phyloP scores from a whole-genome alignment of 106 monocot genomes.

The Vanilla planifolia region DNA sequence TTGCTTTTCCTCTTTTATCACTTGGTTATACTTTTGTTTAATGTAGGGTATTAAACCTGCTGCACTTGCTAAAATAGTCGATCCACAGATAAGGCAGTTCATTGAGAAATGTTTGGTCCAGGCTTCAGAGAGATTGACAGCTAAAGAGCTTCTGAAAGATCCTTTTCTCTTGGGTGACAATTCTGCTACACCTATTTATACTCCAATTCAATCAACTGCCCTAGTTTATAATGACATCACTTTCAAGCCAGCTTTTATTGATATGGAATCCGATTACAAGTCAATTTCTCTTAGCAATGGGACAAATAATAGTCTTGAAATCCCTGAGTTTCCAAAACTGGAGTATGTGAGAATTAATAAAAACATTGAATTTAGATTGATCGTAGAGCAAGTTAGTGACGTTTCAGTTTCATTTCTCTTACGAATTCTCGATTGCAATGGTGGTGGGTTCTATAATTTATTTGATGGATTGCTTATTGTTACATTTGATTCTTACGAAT shows the following conservation, averaged over 20 bases:
- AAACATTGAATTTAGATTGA: constrained; percentile 38
- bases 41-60: constrained; percentile 61
- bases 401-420: constrained; percentile 27
- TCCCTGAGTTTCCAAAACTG: constrained; percentile 7
- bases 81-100: constrained; percentile 37
- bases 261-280: constrained; percentile 26
- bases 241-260: constrained; percentile 12
- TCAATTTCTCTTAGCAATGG: constrained; percentile 7
- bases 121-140: constrained; percentile 55
- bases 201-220: constrained; percentile 4
- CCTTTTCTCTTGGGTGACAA: constrained; percentile 42
- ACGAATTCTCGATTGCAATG: constrained; percentile 28
- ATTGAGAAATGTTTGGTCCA: constrained; percentile 71
- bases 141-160: constrained; percentile 58
- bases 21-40: background rate
- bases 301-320: constrained; percentile 7
- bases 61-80: constrained; percentile 43
- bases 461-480: too few relatives aligned
- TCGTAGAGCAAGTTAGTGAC: constrained; percentile 32
- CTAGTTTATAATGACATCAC: background rate
- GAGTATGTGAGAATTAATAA: constrained; percentile 35
- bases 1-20: too few relatives aligned
- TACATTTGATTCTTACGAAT: too few relatives aligned
- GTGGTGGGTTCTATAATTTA: too few relatives aligned
- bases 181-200: constrained; percentile 3